A percentile compares a stretch with the other conserved stretches of the same genome.
These are phyloP conservation scores for Fraxinus ornus DNA, from an alignment of 305 asterid species.

Conservation along the genomic window DNA sequence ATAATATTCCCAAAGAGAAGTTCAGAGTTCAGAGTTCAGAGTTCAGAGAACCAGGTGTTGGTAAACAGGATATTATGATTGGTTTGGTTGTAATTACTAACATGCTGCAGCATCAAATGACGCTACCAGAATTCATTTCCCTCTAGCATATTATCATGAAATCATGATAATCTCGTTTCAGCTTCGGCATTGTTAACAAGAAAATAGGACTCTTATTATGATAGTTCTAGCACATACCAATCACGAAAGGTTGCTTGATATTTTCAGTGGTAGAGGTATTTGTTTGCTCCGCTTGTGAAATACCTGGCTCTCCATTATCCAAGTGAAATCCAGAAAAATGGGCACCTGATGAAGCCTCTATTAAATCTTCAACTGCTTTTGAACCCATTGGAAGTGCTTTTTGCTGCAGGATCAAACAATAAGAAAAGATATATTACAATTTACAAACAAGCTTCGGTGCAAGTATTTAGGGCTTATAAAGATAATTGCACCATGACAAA, in stretches of 20 bases:
- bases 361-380: constrained; percentile 72
- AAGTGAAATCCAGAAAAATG: constrained; percentile 94
- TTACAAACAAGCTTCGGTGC: constrained; percentile 14
- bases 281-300: constrained; percentile 44
- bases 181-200: constrained; percentile 6
- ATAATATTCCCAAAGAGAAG: neutral
- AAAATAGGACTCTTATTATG: constrained; percentile 12
- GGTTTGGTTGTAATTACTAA: neutral
- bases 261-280: constrained; percentile 50
- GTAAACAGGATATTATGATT: neutral
- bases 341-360: constrained; percentile 81
- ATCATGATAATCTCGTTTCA: neutral
- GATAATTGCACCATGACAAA: constrained; percentile 10
- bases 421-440: neutral
- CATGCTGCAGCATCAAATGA: neutral
- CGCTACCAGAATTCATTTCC: neutral
- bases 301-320: constrained; percentile 32
- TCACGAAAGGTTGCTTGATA: constrained; percentile 78
- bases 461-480: neutral
- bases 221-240: constrained; percentile 49
- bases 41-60: neutral
- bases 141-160: neutral
- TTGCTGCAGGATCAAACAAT: constrained; percentile 27
- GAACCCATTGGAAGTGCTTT: constrained; percentile 61
- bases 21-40: neutral